Conservation (phyloP, 192 early-diverging fungal genomes). For the Umbelopsis vinacea region DNA sequence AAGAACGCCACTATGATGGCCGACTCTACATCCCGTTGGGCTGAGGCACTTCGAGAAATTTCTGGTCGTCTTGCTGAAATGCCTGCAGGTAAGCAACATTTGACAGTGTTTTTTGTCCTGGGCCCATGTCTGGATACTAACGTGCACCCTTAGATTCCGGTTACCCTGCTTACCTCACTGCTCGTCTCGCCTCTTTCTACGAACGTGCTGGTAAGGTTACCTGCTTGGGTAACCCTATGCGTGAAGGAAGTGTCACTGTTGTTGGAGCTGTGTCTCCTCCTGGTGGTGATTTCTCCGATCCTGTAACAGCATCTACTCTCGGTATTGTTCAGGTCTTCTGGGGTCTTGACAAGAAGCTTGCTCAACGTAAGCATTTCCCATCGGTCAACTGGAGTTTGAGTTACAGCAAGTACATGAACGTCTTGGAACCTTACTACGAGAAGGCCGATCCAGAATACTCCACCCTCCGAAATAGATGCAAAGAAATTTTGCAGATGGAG, state of each 20-base stretch:
- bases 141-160: slow-evolving; percentile 78
- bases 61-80: slow-evolving; percentile 99
- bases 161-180: slow-evolving; percentile 98
- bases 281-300: slow-evolving; percentile 99
- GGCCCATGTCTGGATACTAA: too few relatives aligned
- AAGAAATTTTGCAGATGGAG: slow-evolving; percentile 98
- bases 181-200: slow-evolving; percentile 99
- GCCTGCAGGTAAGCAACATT: slow-evolving; percentile 82
- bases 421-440: slow-evolving; percentile 96
- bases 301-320: slow-evolving; percentile 95
- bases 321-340: slow-evolving; percentile 99
- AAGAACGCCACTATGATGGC: slow-evolving; percentile 99
- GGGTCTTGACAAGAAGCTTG: slow-evolving; percentile 99
- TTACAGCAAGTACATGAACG: slow-evolving; percentile 99
- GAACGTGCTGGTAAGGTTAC: slow-evolving; percentile 98
- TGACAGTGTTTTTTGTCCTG: too few relatives aligned
- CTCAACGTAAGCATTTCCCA: slow-evolving; percentile 99
- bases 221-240: slow-evolving; percentile 93
- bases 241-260: slow-evolving; percentile 94
- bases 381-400: slow-evolving; percentile 98
- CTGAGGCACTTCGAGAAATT: slow-evolving; percentile 99
- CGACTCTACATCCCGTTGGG: slow-evolving; percentile 99
- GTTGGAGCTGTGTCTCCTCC: slow-evolving; percentile 99
- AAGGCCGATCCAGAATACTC: slow-evolving; percentile 93
- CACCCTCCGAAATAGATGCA: slow-evolving; percentile 87